Evolutionary conservation across 2,329 filamentous ascomycete genomes (phyloP), one percentile per base, ranked within the genome.

Genomic region (Xylariaceae sp.): DNA sequence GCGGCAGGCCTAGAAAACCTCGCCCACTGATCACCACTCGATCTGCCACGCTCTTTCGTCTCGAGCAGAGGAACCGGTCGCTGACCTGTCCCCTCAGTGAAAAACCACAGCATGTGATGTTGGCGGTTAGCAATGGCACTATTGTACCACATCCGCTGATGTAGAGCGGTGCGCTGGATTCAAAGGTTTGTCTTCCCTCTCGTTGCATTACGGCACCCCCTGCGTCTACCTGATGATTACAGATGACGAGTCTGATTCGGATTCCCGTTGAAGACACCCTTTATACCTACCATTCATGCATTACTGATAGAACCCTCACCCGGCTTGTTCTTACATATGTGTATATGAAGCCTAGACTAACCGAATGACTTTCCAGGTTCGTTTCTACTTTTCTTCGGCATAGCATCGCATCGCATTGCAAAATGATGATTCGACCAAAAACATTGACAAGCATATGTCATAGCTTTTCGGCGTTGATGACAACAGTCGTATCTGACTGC

Each of bases 1-100:
- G 90, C 77, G 91, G 90, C 91, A 96, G 91, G 92, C 92, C 90
- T 96, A 95, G 91, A 95, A 96, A 96, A 96, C 92, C 92, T 96
- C 86, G 91, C 90, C 92, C 89, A 93, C 92, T 96, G 92, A 96
- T 78, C 67, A 67, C 66, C 63, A 68, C 48, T 53, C 23, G 11
- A 58, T 17, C 50, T 51, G 58, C 23, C 49, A 52, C 53, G 45
- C 8, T 49, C 54, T 48, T 57, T 50, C 54, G 15, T 23, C 56
- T 41, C 56, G 44, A 41, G 18, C 23, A 13, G 18, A 45, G 23
- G 30, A 18, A 11, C 11, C 37, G 37, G 11, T 17, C 3, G 53
- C 60, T 62, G 57, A 64, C 51, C 5, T 39, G 4, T 49, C 41
- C 30, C 56, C 57, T 17, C 34, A 59, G 59, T 34, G 23, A 30